A percentile compares a stretch with the other conserved stretches of the same genome.
These are phyloP conservation scores for Tolypocladium cylindrosporum DNA, from an alignment of 2,329 filamentous ascomycete genomes.

Conservation along the genomic window DNA sequence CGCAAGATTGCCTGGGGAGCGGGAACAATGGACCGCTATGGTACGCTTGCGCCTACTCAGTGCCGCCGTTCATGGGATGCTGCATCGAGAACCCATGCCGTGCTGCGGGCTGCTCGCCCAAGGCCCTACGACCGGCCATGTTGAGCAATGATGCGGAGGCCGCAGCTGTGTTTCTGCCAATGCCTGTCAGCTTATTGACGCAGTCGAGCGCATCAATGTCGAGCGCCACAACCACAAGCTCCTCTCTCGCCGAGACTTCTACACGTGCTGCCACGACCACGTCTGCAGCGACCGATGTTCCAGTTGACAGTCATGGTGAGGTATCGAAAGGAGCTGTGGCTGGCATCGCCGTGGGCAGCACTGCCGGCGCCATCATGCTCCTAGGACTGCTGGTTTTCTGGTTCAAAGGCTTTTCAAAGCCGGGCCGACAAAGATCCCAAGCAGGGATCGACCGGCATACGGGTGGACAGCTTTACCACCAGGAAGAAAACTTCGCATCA, in stretches of 20 bases:
- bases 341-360: background rate
- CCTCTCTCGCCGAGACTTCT: background rate
- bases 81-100: slow-evolving; percentile 18
- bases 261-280: background rate
- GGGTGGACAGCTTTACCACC: too few species aligned
- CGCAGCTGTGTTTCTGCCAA: background rate
- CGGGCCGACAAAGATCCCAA: background rate
- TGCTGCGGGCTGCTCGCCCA: background rate
- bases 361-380: background rate
- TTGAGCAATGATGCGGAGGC: background rate
- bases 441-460: background rate
- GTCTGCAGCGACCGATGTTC: background rate
- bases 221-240: background rate
- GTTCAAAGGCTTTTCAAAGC: background rate
- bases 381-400: background rate
- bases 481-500: too few species aligned
- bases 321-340: background rate
- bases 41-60: slow-evolving; percentile 21
- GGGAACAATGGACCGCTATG: slow-evolving; percentile 12
- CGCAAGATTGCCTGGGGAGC: slow-evolving; percentile 20
- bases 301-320: background rate
- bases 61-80: slow-evolving; percentile 27
- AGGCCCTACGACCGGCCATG: background rate
- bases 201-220: background rate
- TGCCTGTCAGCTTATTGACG: background rate